Evolutionary conservation across 805 yeast species (phyloP), one percentile per base, ranked within the genome.

Genomic region (Ogataea naganishii): DNA sequence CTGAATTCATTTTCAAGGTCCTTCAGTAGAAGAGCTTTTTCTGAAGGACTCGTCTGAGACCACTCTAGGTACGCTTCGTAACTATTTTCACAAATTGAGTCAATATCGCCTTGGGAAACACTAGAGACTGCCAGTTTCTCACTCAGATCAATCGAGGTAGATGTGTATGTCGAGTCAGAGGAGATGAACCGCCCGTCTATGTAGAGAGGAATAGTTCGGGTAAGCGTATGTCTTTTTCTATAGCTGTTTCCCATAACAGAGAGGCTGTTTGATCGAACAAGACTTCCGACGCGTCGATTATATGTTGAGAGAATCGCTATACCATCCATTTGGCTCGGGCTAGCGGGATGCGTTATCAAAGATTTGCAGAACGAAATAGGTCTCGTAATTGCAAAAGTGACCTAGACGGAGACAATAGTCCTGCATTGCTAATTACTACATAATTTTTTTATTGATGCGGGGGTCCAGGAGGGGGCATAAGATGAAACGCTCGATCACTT

Each of bases 61-160:
- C 53, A 49, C 20, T 24, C 23, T 1, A 26, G 18, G 24, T 48
- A 49, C 10, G 45, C 47, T 1, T 18, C 20, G 8, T 29, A 13
- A 10, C 50, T 29, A 16, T 26, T 28, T 8, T 36, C 14, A 20
- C 51, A 40, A 4, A 44, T 25, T 1, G 26, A 15, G 10, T 27
- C 31, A 15, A 37, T 13, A 9, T 29, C 26, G 14, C 7, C 14
- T 11, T 25, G 11, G 6, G 26, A 8, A 10, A 32, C 14, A 11
- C 23, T 11, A 9, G 35, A 30, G 4, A 28, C 40, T 5, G 29
- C 18, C 24, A 36, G 34, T 12, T 41, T 16, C 3, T 16, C 18
- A 10, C 36, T 23, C 10, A 33, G 31, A 3, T 23, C 10, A n/a
- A 38, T 38, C 3, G 41, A 25, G 4, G n/a, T 9, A 8, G 37